phyloP scores from a whole-genome alignment of 2,329 filamentous ascomycete species.

The Colletotrichum plurivorum region DNA sequence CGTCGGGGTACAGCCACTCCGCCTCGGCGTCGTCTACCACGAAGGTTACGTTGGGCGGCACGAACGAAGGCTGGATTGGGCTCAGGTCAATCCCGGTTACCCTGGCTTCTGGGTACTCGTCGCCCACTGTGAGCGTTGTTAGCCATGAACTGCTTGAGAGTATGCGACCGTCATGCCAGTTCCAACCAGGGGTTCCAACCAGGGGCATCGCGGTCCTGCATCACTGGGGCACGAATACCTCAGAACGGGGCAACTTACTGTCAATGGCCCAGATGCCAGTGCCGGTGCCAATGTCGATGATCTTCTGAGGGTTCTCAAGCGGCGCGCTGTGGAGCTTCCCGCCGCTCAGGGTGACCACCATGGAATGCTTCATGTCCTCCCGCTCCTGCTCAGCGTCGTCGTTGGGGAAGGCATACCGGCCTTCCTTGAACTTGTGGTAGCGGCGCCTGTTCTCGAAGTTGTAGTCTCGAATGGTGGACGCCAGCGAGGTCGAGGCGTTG shows the following conservation, averaged over 20 bases:
- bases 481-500: constrained; percentile 33
- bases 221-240: no score
- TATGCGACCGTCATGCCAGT: no score
- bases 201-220: no score
- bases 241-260: constrained; percentile 48
- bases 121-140: constrained; percentile 44
- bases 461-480: constrained; percentile 55
- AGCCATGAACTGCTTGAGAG: no score
- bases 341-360: constrained; percentile 40
- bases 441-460: constrained; percentile 58
- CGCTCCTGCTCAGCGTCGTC: constrained; percentile 61
- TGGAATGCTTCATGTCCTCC: constrained; percentile 53
- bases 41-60: constrained; percentile 64
- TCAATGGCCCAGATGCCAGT: constrained; percentile 70
- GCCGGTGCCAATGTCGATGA: constrained; percentile 46
- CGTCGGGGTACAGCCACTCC: constrained; percentile 52
- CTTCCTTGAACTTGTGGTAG: constrained; percentile 58
- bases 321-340: background rate
- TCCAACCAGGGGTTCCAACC: no score
- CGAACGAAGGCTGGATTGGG: constrained; percentile 43
- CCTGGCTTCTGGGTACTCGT: constrained; percentile 26
- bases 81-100: constrained; percentile 31
- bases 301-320: background rate
- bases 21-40: constrained; percentile 59
- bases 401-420: constrained; percentile 56